Evolutionary conservation across 2,329 filamentous ascomycete species (phyloP), one percentile per base, ranked within the genome.

Genomic region (Epichloe glyceriae): DNA sequence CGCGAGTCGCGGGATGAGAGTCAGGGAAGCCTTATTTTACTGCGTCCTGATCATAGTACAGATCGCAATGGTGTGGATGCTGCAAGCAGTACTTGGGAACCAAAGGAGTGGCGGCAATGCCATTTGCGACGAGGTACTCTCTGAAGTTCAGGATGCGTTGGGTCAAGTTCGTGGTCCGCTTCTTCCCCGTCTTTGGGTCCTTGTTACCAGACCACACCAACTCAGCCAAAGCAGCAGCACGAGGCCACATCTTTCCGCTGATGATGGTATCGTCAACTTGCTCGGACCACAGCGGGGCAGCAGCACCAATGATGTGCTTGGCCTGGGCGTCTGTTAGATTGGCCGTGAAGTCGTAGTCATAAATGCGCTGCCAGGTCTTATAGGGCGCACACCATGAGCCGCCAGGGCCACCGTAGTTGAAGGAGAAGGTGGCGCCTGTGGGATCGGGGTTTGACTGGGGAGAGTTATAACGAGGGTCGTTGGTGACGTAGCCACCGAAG

Each of bases 361-460:
- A 79, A 62, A 79, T 78, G 46, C 75, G 74, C 60, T 79, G 76
- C 75, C 75, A 79, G 19, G 74, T 77, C 61, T 79, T 79, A 68
- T 78, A 79, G 0, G 76, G 76, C 0, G 70, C 72, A 58, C 76
- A 79, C 75, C 75, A 79, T n/a, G 72, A 75, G 17, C 75, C 76
- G 39, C 76, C 75, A 20, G 50, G 55, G 43, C 70, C 76, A n/a
- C 67, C 67, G 59, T 73, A 79, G 67, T 79, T 79, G 70, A 78
- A 78, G 58, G 67, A 76, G 4, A 68, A 61, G 1, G 59, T 61
- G 17, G 58, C 59, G 12, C 49, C 53, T 0, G 51, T 47, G 6
- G 67, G 63, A 53, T 73, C 69, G 0, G 76, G 75, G 60, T 80
- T 79, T 42, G 60, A 59, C 65, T 72, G 68, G 34, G 74, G 71